Conservation (phyloP, 305 asterid species). For the Euphrasia arctica region DNA sequence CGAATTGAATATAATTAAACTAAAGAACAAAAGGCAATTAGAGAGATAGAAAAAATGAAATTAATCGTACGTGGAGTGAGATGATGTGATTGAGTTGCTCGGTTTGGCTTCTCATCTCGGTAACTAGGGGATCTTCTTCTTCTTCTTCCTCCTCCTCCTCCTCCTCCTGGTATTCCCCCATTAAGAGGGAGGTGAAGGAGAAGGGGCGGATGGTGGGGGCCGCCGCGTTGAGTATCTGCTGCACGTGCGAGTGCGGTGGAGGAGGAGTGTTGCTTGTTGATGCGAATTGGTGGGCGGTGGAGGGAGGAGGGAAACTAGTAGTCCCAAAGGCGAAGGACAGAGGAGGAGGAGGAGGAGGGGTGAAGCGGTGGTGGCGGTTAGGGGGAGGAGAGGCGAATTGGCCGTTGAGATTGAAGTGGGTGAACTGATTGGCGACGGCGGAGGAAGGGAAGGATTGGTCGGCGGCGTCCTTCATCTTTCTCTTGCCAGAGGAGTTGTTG, state of each 20-base stretch:
- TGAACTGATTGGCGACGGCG: neutral
- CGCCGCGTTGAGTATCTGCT: slow-evolving; percentile 14
- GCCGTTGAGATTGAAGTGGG: neutral
- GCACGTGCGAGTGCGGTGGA: slow-evolving; percentile 9
- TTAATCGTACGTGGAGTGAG: slow-evolving; percentile 27
- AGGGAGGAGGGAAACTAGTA: neutral
- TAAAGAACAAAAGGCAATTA: no score
- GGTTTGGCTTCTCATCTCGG: slow-evolving; percentile 8
- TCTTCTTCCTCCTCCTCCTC: slow-evolving; percentile 2
- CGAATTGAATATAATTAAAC: no score
- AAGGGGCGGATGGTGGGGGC: slow-evolving; percentile 26
- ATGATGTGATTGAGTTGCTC: slow-evolving; percentile 29
- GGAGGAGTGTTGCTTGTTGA: neutral
- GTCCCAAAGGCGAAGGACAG: neutral
- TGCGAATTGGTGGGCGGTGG: neutral
- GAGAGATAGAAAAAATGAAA: neutral
- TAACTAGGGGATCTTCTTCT: neutral
- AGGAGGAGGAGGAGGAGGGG: neutral
- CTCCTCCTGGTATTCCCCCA: neutral
- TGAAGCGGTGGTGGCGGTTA: neutral
- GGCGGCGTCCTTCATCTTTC: slow-evolving; percentile 36
- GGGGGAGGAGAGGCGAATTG: neutral
- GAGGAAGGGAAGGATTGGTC: neutral
- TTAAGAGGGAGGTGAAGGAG: slow-evolving; percentile 39
- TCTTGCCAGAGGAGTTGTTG: slow-evolving; percentile 25